Evolutionary conservation across 306 rosid genomes (phyloP), one percentile per base, ranked within the genome.

Genomic region (Clitoria ternatea): DNA sequence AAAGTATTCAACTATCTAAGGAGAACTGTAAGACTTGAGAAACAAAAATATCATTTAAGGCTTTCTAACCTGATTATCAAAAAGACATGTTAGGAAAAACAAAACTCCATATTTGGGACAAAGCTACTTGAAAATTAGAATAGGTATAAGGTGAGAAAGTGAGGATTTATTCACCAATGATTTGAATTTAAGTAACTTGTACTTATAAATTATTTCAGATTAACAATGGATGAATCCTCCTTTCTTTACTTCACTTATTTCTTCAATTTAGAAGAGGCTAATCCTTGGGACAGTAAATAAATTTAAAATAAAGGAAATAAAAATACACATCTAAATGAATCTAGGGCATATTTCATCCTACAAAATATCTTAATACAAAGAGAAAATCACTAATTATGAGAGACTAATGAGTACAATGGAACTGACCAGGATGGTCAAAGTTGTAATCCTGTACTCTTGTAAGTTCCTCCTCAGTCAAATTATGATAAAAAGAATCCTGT

Each of bases 351-450:
- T 20, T 6, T 72, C 74, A 47, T 78, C 32, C 7, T 23, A 62
- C n/a, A n/a, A n/a, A n/a, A 70, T 37, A 57, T 52, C 9, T 50
- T 52, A 53, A 43, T 42, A 45, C 69, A 30, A 72, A 61, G 8
- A 29, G 35, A 36, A 45, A 37, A 65, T 29, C 66, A n/a, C 14
- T 6, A 24, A 53, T 39, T 47, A 65, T 48, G 60, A 30, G 49
- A 66, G 35, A 55, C 13, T 24, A 43, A 66, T 56, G 19, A 59
- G 72, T 69, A 65, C 14, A 66, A 63, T 32, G 71, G 66, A 75
- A 74, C 93, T 85, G 32, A 90, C 97, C 96, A 76, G 97, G 99
- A 85, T 95, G 99, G 78, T 95, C 99, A 79, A 91, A 95, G 85
- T 95, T 95, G 89, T 91, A 95, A 66, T 91, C 99, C 44, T 87